Percentiles rank a stretch among this genome's conserved stretches.
phyloP scores from a whole-genome alignment of 768 basidiomycete species.

The Podaxis mareebaensis region DNA sequence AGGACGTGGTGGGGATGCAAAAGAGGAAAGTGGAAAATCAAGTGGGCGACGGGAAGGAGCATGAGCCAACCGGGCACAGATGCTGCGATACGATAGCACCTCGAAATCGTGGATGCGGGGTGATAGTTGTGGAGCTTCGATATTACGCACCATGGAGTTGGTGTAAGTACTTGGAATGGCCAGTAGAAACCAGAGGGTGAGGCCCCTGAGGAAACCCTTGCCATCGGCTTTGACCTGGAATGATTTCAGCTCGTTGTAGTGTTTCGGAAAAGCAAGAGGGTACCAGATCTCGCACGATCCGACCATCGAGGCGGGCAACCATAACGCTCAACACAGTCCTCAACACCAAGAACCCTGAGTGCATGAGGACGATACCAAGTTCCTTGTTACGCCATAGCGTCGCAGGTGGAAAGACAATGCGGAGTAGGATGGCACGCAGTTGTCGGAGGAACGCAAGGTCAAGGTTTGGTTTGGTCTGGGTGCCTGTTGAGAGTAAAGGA shows the following conservation, averaged over 20 bases:
- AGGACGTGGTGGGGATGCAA: background rate
- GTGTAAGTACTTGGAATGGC: constrained; percentile 95
- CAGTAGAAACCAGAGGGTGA: constrained; percentile 86
- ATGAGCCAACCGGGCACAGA: background rate
- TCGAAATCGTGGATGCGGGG: background rate
- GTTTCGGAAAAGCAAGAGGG: constrained; percentile 15
- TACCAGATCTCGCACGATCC: constrained; percentile 86
- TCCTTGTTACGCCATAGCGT: constrained; percentile 56
- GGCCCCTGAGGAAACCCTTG: constrained; percentile 76
- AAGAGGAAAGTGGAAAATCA: background rate
- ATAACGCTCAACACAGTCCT: constrained; percentile 86
- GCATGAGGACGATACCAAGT: constrained; percentile 67
- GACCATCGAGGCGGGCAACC: constrained; percentile 87
- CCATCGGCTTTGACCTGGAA: constrained; percentile 74
- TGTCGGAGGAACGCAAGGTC: constrained; percentile 71
- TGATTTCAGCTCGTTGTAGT: background rate
- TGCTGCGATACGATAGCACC: background rate
- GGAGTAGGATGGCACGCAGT: constrained; percentile 68
- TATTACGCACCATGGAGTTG: constrained; percentile 77
- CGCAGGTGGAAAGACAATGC: constrained; percentile 68
- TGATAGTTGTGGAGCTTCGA: background rate
- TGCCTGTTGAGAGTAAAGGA: constrained; percentile 48
- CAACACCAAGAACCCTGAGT: constrained; percentile 83
- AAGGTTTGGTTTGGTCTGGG: constrained; percentile 60
- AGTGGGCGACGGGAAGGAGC: background rate